These are phyloP conservation scores for Penicillium canariense DNA, from an alignment of 495 filamentous ascomycete species.

Conservation along the genomic window DNA sequence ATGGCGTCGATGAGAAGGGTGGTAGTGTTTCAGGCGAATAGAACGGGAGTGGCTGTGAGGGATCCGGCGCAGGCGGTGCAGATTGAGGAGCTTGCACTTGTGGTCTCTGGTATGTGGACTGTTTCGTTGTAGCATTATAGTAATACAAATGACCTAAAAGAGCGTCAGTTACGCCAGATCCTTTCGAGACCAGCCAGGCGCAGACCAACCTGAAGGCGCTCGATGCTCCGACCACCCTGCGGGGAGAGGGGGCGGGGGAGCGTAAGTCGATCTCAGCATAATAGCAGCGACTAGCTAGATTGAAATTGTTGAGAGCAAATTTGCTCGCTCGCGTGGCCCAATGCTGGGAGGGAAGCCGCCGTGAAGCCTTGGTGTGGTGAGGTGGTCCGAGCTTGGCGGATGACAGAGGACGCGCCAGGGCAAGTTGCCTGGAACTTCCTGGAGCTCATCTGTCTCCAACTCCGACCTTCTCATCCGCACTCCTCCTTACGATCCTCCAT, in stretches of 20 bases:
- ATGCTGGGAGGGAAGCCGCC: slow-evolving; percentile 19
- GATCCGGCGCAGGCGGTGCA: slow-evolving; percentile 20
- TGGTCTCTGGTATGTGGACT: slow-evolving; percentile 83
- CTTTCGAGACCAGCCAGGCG: slow-evolving; percentile 6
- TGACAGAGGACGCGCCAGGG: slow-evolving; percentile 46
- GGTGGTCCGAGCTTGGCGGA: slow-evolving; percentile 50
- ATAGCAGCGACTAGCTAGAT: background rate
- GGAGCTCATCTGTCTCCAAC: slow-evolving; percentile 20
- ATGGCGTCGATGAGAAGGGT: slow-evolving; percentile 44
- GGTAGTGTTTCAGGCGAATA: slow-evolving; percentile 37
- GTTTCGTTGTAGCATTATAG: slow-evolving; percentile 80
- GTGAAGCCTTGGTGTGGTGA: slow-evolving; percentile 33
- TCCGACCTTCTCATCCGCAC: slow-evolving; percentile 22
- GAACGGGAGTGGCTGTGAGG: slow-evolving; percentile 21
- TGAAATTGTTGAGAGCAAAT: background rate
- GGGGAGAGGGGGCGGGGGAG: slow-evolving; percentile 57
- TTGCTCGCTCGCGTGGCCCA: background rate
- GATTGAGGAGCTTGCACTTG: slow-evolving; percentile 33
- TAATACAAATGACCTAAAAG: slow-evolving; percentile 76
- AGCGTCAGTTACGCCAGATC: slow-evolving; percentile 13
- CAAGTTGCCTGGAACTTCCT: slow-evolving; percentile 46
- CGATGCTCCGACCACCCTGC: slow-evolving; percentile 91
- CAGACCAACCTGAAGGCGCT: slow-evolving; percentile 68
- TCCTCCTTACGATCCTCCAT: slow-evolving; percentile 3
- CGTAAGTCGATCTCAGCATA: slow-evolving; percentile 48